Evolutionary conservation across 805 yeast species (phyloP).

Genomic region (Wickerhamiella galacta): DNA sequence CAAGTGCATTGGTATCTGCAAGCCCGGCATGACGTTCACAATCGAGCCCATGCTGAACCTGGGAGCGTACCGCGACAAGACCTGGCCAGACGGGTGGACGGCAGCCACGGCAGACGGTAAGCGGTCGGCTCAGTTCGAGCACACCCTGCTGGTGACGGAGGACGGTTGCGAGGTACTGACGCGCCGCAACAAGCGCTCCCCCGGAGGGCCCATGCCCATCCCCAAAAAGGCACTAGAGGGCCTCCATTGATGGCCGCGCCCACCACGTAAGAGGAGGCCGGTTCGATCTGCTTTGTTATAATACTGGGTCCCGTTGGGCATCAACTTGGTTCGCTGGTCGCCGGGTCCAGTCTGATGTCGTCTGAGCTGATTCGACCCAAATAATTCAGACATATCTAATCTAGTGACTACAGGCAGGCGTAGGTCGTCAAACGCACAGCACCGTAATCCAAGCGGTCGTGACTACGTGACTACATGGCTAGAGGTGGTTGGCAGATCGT

Average conservation of each 20-base stretch:
- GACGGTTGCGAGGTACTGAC: slow-evolving; percentile 83
- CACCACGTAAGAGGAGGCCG: no score
- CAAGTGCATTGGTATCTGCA: slow-evolving; percentile 84
- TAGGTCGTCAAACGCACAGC: no score
- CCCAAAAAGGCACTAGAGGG: slow-evolving; percentile 10
- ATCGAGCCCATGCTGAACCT: slow-evolving; percentile 93
- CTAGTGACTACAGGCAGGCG: no score
- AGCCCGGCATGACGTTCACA: slow-evolving; percentile 92
- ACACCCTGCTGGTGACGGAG: slow-evolving; percentile 82
- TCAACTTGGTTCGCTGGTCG: no score
- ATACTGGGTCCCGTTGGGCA: no score
- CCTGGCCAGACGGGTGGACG: slow-evolving; percentile 99
- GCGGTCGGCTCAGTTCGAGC: slow-evolving; percentile 83
- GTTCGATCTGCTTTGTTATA: no score
- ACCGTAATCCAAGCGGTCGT: no score
- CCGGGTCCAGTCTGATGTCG: no score
- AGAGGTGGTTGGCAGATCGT: no score
- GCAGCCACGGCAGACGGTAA: slow-evolving; percentile 81
- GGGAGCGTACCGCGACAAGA: slow-evolving; percentile 62
- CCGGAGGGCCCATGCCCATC: slow-evolving; percentile 56
- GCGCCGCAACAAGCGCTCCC: slow-evolving; percentile 61
- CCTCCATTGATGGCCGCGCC: neutral
- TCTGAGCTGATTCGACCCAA: no score
- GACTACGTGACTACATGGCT: no score
- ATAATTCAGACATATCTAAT: no score